These are phyloP conservation scores for Pythium brassicae DNA, from an alignment of 352 stramenopile species.

Conservation along the genomic window DNA sequence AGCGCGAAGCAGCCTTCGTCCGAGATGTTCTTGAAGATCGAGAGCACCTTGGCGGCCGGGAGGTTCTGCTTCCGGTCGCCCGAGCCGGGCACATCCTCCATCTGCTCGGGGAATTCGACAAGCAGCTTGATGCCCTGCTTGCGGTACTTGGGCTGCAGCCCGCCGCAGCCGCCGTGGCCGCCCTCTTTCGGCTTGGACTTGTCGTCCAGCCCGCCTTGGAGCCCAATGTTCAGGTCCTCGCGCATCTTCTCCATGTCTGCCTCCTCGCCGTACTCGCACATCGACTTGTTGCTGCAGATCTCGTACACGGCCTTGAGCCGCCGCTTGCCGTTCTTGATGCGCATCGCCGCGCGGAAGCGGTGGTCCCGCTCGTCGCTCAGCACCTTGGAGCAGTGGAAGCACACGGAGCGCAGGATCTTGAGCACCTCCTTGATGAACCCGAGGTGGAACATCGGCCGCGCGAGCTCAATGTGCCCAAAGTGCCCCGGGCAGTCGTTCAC, in stretches of 20 bases:
- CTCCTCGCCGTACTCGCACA: constrained; percentile 84
- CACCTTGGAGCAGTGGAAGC: constrained; percentile 97
- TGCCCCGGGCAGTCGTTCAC: constrained; percentile 98
- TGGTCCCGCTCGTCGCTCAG: constrained; percentile 90
- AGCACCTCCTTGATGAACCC: constrained; percentile 96
- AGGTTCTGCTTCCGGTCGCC: constrained; percentile 97
- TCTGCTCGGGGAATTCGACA: constrained; percentile 94
- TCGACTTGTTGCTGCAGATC: constrained; percentile 90
- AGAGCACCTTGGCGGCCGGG: constrained; percentile 91
- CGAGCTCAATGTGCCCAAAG: constrained; percentile 99
- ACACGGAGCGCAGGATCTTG: constrained; percentile 94
- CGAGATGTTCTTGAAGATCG: constrained; percentile 97
- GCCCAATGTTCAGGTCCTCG: constrained; percentile 81
- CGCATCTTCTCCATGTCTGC: constrained; percentile 88
- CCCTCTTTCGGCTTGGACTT: constrained; percentile 81
- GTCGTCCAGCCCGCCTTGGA: constrained; percentile 78
- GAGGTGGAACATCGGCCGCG: constrained; percentile 96
- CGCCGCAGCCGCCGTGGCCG: constrained; percentile 75
- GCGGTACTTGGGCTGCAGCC: constrained; percentile 93
- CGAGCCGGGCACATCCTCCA: constrained; percentile 91
- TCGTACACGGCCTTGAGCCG: constrained; percentile 94
- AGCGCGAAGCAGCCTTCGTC: constrained; percentile 95
- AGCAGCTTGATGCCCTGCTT: constrained; percentile 95
- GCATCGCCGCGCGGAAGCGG: constrained; percentile 76
- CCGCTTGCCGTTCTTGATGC: constrained; percentile 86